phyloP scores from a whole-genome alignment of 2,329 filamentous ascomycete genomes.

The Venturia aucupariae region DNA sequence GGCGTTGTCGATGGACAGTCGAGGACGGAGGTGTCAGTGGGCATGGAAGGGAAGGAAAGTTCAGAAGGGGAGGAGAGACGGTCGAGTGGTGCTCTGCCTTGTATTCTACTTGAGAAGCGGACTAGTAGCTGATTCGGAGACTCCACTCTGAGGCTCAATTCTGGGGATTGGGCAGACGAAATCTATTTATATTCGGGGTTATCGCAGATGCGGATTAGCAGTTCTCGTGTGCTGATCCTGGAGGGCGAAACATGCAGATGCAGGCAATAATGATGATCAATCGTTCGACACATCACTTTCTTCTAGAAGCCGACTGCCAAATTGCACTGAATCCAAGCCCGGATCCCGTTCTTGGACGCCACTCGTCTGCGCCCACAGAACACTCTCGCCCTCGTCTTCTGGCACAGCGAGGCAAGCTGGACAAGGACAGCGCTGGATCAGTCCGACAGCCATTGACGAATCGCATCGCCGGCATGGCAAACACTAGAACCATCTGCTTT shows the following conservation, averaged over 20 bases:
- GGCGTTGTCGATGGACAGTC: not conserved
- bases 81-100: not conserved
- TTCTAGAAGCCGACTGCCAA: not conserved
- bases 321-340: not conserved
- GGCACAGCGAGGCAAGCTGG: too few relatives aligned
- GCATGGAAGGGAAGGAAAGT: not conserved
- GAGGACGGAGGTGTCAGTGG: not conserved
- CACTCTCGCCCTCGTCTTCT: not conserved
- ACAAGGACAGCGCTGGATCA: too few relatives aligned
- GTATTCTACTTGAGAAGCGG: not conserved
- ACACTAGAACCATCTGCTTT: too few relatives aligned
- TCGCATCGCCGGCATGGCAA: too few relatives aligned
- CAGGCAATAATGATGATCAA: not conserved
- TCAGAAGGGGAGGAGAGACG: not conserved
- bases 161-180: not conserved
- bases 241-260: not conserved
- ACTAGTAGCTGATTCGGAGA: not conserved
- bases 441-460: too few relatives aligned
- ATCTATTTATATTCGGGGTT: not conserved
- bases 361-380: not conserved
- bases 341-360: not conserved
- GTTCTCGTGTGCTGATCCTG: not conserved
- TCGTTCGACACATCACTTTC: not conserved
- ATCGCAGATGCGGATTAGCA: not conserved
- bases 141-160: not conserved